A percentile compares a stretch with the other conserved stretches of the same genome.
Evolutionary conservation across 2,329 filamentous ascomycete genomes (phyloP).

Genomic region (Sporothrix curviconia): DNA sequence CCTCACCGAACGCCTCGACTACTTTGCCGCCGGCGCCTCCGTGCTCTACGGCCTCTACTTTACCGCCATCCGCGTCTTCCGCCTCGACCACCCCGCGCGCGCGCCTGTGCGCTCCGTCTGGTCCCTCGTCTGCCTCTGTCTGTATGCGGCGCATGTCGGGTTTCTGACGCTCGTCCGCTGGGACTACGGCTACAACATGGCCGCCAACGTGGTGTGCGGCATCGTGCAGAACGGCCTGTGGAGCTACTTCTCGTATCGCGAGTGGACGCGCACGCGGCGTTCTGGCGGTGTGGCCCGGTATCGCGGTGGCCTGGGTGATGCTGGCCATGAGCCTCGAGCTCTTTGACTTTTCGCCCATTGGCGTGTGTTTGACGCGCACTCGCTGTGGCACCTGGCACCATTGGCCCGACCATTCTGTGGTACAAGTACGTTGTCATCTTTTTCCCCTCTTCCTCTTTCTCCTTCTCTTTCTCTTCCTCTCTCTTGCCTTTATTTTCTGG

Average conservation of each 20-base stretch:
- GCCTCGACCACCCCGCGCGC: constrained; percentile 52
- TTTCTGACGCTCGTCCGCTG: constrained; percentile 83
- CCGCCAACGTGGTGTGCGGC: constrained; percentile 80
- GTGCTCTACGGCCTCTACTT: constrained; percentile 91
- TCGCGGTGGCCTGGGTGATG: constrained; percentile 88
- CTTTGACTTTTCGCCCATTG: constrained; percentile 84
- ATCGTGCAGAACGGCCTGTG: constrained; percentile 76
- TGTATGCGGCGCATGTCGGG: constrained; percentile 71
- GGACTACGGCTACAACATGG: constrained; percentile 98
- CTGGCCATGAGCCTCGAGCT: constrained; percentile 93
- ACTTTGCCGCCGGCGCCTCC: constrained; percentile 84
- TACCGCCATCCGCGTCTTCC: constrained; percentile 71
- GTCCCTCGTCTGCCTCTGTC: constrained; percentile 62
- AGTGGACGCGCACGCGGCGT: constrained; percentile 65
- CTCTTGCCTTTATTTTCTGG: background rate
- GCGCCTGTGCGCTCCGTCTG: constrained; percentile 58
- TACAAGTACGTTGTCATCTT: constrained; percentile 96
- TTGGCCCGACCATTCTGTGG: constrained; percentile 80
- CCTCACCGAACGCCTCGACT: constrained; percentile 88
- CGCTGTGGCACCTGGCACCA: constrained; percentile 91
- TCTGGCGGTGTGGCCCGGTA: constrained; percentile 81
- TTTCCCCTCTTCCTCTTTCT: background rate
- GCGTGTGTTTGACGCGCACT: constrained; percentile 85
- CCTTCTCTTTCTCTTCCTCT: constrained; percentile 3
- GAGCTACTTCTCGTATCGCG: constrained; percentile 72